Percentiles rank a stretch among this genome's conserved stretches.
Evolutionary conservation across 805 yeast species (phyloP).

Genomic region (Candida khao-thaluensis): DNA sequence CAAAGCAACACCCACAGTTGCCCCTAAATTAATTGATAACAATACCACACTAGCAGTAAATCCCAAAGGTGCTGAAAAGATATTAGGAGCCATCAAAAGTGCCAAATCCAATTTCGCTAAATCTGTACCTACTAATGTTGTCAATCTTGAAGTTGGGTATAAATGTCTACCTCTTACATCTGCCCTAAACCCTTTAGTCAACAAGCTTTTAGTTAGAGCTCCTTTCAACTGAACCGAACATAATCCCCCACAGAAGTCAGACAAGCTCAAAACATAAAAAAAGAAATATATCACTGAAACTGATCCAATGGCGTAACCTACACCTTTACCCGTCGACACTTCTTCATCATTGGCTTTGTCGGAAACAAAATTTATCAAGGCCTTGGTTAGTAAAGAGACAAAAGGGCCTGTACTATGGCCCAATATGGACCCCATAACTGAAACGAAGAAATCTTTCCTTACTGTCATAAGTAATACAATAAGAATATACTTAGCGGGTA

Average conservation of each 20-base stretch:
- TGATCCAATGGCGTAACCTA: constrained; percentile 41
- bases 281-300: not conserved
- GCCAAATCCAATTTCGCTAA: constrained; percentile 75
- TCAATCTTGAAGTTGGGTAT: constrained; percentile 66
- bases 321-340: constrained; percentile 25
- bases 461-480: too few relatives aligned
- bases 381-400: constrained; percentile 34
- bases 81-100: constrained; percentile 57
- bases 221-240: constrained; percentile 41
- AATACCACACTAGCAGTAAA: constrained; percentile 61
- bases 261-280: not conserved
- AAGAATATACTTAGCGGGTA: too few relatives aligned
- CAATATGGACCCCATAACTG: too few relatives aligned
- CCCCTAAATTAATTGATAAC: constrained; percentile 66
- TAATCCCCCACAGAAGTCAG: not conserved
- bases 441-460: too few relatives aligned
- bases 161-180: constrained; percentile 54
- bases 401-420: constrained; percentile 18
- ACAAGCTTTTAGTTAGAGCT: constrained; percentile 63
- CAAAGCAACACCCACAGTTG: constrained; percentile 70
- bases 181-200: constrained; percentile 63
- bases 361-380: constrained; percentile 35
- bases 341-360: constrained; percentile 19
- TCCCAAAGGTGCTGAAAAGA: constrained; percentile 62
- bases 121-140: constrained; percentile 78